Base-by-base conservation (phyloP, 1,284 basidiomycete species). In the Trametes pubescens region DNA sequence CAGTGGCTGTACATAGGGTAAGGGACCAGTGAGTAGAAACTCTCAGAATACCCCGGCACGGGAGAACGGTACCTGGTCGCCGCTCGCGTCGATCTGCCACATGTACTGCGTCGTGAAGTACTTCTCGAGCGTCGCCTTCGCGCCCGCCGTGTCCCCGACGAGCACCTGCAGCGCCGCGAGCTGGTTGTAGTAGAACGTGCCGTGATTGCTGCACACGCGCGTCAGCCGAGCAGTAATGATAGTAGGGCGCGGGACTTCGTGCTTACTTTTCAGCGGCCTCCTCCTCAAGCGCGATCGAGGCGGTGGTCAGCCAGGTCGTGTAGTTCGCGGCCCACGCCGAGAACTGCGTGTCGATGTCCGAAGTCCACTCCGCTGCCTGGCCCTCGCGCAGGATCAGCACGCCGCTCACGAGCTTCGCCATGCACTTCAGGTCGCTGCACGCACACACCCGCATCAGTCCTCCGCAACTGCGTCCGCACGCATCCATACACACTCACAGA, bases 371-470 rank as follows among this genome's bases (percentile, higher is more conserved):
- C 0, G 80, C 68, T 54, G 79, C 81, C 9, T 80, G 76, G 13
- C 76, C 79, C 57, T 80, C 78, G 29, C 87, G 81, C 34, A 90
- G 76, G 53, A 89, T 81, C 46, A 86, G 73, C 46, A 90, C 80
- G 5, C 80, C 86, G 58, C 82, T 83, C 3, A 81, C 81, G 51
- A 90, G 78, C 74, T 90, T 89, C 9, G 82, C 76, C 77, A 90
- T 83, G 56, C 82, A 80, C 67, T 86, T 84, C 47, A 88, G 74
- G 68, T 91, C 88, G n/a, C 70, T 72, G 57, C 13, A 26, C 14
- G 40, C 53, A 29, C 14, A 24, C 29, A 22, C 24, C 59, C 14
- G 44, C 7, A 24, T 24, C 22, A 21, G 21, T 21, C 22, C 44
- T 24, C 22, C 44, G 8, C 44, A 7, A 24, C n/a, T 9, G 21